phyloP scores from a whole-genome alignment of 2,329 filamentous ascomycete species.

The Calonectria pteridis region DNA sequence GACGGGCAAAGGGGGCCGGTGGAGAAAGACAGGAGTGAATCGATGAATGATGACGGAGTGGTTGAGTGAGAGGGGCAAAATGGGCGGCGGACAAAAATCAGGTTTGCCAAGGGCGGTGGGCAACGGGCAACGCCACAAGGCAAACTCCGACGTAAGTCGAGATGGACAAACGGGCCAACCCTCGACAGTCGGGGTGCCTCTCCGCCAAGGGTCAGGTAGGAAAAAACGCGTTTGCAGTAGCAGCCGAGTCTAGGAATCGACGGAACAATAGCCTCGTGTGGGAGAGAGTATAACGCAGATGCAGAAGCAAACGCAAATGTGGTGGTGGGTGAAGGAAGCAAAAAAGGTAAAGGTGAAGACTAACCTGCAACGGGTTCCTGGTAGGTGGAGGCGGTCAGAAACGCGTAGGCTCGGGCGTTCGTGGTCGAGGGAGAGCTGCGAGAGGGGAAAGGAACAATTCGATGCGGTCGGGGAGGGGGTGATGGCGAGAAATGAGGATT shows the following conservation, averaged over 20 bases:
- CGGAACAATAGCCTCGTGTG: neutral
- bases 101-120: conserved; percentile 39
- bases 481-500: conserved; percentile 9
- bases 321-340: neutral
- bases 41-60: conserved; percentile 30
- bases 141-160: conserved; percentile 41
- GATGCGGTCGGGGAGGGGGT: conserved; percentile 17
- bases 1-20: conserved; percentile 16
- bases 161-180: conserved; percentile 27
- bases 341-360: conserved; percentile 20
- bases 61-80: conserved; percentile 43
- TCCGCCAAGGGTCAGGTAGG: neutral
- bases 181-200: conserved; percentile 16
- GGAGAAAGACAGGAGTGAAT: conserved; percentile 14
- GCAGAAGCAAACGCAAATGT: conserved; percentile 7
- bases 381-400: conserved; percentile 41
- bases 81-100: conserved; percentile 39
- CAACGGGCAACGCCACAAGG: conserved; percentile 45
- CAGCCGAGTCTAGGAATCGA: neutral
- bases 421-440: conserved; percentile 27
- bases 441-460: conserved; percentile 8
- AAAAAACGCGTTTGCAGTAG: conserved; percentile 26
- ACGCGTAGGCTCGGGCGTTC: conserved; percentile 37
- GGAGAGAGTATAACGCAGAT: conserved; percentile 1
- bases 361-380: conserved; percentile 39